Conservation (phyloP, 1,284 basidiomycete species). For the Trametes versicolor region DNA sequence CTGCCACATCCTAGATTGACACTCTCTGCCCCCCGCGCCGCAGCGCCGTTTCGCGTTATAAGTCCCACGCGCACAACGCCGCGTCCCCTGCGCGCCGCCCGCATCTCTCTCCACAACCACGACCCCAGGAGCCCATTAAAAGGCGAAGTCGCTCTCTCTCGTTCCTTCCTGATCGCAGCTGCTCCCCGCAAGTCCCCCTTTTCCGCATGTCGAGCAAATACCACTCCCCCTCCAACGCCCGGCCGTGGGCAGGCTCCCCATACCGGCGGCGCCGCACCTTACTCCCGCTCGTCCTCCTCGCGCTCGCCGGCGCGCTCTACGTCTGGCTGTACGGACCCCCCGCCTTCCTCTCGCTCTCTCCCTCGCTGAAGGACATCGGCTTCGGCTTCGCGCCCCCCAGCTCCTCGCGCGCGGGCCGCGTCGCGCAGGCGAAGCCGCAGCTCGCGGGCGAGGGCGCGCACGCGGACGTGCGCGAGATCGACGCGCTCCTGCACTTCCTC, state of each 20-base stretch:
- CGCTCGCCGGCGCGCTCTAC: conserved; percentile 44
- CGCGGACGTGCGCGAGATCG: conserved; percentile 58
- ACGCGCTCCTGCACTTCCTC: conserved; percentile 71
- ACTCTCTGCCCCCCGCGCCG: conserved; percentile 1
- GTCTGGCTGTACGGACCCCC: conserved; percentile 37
- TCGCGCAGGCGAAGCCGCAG: conserved; percentile 41
- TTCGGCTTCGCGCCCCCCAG: conserved; percentile 36
- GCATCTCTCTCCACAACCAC: background rate
- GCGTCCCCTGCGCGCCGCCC: background rate
- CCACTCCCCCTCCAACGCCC: conserved; percentile 12
- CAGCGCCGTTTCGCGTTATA: conserved; percentile 3
- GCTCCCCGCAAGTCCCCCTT: background rate
- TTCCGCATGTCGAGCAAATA: conserved; percentile 8
- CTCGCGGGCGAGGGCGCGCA: conserved; percentile 31
- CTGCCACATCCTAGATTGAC: conserved; percentile 9
- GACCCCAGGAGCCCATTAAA: background rate
- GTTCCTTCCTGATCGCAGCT: background rate
- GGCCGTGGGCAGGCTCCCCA: conserved; percentile 39
- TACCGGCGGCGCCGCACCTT: conserved; percentile 56
- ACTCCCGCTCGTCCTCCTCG: conserved; percentile 45
- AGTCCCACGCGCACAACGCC: conserved; percentile 5
- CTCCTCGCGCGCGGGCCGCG: conserved; percentile 41
- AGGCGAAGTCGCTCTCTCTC: too few relatives aligned
- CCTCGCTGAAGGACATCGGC: conserved; percentile 43
- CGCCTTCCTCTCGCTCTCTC: conserved; percentile 47